Evolutionary conservation across 805 yeast species (phyloP), one percentile per base, ranked within the genome.

Genomic region (Kuraishia floccosa): DNA sequence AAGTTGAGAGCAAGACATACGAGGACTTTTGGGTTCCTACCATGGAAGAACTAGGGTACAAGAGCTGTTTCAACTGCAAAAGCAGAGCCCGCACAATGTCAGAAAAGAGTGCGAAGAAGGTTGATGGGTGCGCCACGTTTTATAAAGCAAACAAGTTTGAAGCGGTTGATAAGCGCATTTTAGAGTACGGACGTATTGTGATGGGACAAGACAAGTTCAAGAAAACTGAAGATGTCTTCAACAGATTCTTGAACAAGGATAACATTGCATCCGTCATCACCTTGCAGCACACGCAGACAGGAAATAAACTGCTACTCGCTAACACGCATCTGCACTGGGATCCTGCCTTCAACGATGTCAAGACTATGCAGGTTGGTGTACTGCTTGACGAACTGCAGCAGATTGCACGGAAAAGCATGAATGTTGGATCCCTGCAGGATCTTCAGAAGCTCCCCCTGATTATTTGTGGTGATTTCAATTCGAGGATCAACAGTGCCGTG

Each of bases 281-380:
- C 34, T 68, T 91, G 41, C 85, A 83, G 49, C 91, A 82, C 46
- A 52, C 63, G 21, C 68, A 67, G 33, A 72, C 87, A 5, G 85
- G 87, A 12, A 81, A 78, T 49, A 68, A 69, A 39, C 56, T 89
- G 24, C 65, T 83, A 41, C 63, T 85, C 23, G 86, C 82, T 3
- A 89, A 86, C 46, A 89, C 97, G 0, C 99, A 91, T 65, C 71
- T 91, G 52, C 96, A 89, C 54, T 91, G 98, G 97, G 96, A 91
- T 60, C 98, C 98, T 4, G 84, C 82, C 30, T 83, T 77, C 49
- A 84, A 84, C 50, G 99, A 91, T 57, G 99, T 91, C 34, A 91
- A 91, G 54, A 75, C 96, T 3, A 79, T 91, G 58, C 98, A 91
- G 61, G 91, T 83, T 34, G 96, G 95, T 26, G 79, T 91, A 18